Conservation (phyloP, 1,284 basidiomycete species). For the Boletus albobrunnescens region DNA sequence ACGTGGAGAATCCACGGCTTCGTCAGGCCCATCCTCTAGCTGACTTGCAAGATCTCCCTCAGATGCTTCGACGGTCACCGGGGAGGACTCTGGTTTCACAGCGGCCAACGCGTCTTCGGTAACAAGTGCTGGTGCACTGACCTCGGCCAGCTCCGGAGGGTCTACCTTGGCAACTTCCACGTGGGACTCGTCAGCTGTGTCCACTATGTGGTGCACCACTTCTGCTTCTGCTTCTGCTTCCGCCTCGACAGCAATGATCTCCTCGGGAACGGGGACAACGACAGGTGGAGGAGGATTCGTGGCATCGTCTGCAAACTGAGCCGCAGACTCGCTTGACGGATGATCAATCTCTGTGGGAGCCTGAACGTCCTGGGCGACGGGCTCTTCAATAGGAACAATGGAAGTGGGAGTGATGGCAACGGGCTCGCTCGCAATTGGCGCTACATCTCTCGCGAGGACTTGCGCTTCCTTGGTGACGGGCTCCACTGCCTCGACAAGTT, state of each 20-base stretch:
- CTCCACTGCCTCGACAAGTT: not conserved
- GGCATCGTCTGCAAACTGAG: slow-evolving; percentile 14
- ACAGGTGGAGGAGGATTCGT: not conserved
- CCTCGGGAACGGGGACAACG: slow-evolving; percentile 3
- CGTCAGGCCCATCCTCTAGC: too few relatives aligned
- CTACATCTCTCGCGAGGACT: not conserved
- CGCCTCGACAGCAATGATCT: not conserved
- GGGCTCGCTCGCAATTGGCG: slow-evolving; percentile 1
- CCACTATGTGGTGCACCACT: not conserved
- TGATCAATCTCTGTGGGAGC: slow-evolving; percentile 1
- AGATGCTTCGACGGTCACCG: not conserved
- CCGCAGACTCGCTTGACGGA: slow-evolving; percentile 2
- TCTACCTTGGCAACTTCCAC: not conserved
- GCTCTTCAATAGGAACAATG: not conserved
- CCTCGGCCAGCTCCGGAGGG: not conserved
- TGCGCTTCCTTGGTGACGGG: not conserved
- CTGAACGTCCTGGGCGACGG: slow-evolving; percentile 3
- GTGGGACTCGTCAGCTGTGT: not conserved
- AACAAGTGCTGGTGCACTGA: not conserved
- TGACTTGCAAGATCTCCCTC: not conserved
- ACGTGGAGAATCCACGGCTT: too few relatives aligned
- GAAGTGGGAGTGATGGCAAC: slow-evolving; percentile 2
- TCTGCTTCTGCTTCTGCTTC: not conserved
- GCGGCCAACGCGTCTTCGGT: not conserved
- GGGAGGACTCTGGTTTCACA: not conserved